Percentiles rank a stretch among this genome's conserved stretches.
Conservation (phyloP, 2,329 filamentous ascomycete genomes). For the Beauveria scarabaeidicola region DNA sequence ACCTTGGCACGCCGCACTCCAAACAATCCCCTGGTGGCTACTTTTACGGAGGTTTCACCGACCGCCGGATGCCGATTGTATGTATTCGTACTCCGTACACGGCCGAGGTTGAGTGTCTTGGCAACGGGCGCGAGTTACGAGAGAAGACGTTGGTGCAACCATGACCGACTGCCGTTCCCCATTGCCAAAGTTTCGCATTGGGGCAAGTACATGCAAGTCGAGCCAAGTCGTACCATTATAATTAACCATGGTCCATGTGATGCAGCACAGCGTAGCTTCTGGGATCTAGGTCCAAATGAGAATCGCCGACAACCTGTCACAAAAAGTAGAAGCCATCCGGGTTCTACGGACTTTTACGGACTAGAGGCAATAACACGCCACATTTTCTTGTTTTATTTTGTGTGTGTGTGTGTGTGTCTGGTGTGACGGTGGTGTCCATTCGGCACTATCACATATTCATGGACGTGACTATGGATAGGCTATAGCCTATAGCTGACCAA, state of each 20-base stretch:
- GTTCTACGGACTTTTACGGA: neutral
- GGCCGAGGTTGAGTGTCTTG: neutral
- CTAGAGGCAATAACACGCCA: too few species aligned
- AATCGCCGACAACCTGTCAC: neutral
- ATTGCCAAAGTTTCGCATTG: neutral
- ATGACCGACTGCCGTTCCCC: neutral
- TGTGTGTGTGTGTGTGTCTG: too few species aligned
- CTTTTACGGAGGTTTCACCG: neutral
- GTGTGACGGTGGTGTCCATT: neutral
- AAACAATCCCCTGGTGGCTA: neutral
- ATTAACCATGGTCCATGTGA: too few species aligned
- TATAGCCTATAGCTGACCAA: too few species aligned
- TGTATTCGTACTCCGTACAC: neutral
- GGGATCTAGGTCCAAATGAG: neutral
- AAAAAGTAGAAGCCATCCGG: conserved; percentile 1
- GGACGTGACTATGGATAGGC: too few species aligned
- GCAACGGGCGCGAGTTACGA: neutral
- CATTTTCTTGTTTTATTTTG: neutral
- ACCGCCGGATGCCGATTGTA: neutral
- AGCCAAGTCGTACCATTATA: neutral
- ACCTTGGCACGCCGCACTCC: neutral
- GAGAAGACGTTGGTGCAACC: neutral
- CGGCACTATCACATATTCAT: neutral
- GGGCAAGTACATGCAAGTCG: neutral
- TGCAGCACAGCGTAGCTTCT: too few species aligned